These are phyloP conservation scores for Abrus precatorius DNA, from an alignment of 306 rosid species.

Conservation along the genomic window DNA sequence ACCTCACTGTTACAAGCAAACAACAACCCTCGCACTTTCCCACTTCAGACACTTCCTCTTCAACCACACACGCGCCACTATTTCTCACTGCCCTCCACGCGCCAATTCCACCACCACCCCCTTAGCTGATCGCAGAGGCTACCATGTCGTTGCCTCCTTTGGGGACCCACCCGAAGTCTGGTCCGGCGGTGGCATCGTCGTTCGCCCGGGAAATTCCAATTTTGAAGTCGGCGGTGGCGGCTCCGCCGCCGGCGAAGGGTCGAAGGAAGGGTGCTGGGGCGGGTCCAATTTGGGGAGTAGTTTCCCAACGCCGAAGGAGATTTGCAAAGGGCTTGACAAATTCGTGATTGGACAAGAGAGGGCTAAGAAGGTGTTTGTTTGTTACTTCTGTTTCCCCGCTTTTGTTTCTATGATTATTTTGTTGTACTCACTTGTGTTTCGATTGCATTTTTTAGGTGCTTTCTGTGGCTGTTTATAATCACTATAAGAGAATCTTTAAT, in stretches of 20 bases:
- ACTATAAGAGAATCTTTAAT: constrained; percentile 83
- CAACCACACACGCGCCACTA: constrained; percentile 60
- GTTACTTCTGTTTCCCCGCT: neutral
- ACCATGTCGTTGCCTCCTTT: constrained; percentile 50
- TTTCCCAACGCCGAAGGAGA: constrained; percentile 97
- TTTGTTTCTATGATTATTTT: neutral
- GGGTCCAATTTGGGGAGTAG: constrained; percentile 81
- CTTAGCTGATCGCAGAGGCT: neutral
- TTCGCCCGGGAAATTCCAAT: constrained; percentile 61
- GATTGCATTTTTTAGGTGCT: constrained; percentile 72
- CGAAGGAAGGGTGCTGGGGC: constrained; percentile 83
- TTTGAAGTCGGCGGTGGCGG: constrained; percentile 60
- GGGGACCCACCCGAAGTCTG: constrained; percentile 96
- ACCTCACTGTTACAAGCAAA: constrained; percentile 61
- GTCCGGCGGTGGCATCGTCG: constrained; percentile 90
- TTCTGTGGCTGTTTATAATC: constrained; percentile 97
- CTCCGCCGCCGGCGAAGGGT: constrained; percentile 66
- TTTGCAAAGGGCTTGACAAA: constrained; percentile 89
- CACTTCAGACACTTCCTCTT: constrained; percentile 68
- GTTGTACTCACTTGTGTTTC: constrained; percentile 15
- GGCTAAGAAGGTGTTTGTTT: constrained; percentile 83
- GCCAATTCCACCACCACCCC: constrained; percentile 50
- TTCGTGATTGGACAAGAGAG: constrained; percentile 95
- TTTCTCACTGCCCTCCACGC: constrained; percentile 56
- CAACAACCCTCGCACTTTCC: constrained; percentile 60